Conservation (phyloP, 345 rosid species). For the Eucalyptus lansdowneana region DNA sequence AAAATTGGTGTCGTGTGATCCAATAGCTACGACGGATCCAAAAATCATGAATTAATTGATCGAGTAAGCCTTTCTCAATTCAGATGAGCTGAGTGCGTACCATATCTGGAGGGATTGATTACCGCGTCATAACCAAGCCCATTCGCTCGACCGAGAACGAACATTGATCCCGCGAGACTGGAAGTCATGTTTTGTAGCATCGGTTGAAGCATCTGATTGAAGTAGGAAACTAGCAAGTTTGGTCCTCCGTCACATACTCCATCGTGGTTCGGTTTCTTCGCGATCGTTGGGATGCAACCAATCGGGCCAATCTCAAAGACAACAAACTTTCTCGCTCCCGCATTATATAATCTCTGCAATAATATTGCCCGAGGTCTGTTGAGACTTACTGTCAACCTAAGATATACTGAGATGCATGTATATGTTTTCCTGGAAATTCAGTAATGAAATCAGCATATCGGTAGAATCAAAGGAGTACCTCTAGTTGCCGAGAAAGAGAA, state of each 20-base stretch:
- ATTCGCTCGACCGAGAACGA: conserved; percentile 9
- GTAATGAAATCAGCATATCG: too few species aligned
- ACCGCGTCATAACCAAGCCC: conserved; percentile 13
- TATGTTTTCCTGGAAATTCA: not conserved
- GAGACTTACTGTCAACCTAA: not conserved
- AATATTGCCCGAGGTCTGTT: not conserved
- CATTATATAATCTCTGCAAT: conserved; percentile 9
- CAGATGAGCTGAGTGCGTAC: not conserved
- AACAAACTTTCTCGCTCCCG: conserved; percentile 30
- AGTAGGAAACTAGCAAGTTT: conserved; percentile 7
- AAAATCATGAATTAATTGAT: not conserved
- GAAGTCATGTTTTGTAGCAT: conserved; percentile 13
- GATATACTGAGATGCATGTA: not conserved
- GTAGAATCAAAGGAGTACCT: not conserved
- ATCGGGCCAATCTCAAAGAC: conserved; percentile 34
- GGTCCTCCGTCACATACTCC: conserved; percentile 16
- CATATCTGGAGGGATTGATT: conserved; percentile 19
- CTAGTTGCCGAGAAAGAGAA: not conserved
- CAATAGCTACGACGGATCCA: too few species aligned
- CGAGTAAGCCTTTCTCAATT: not conserved
- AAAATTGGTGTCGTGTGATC: not conserved
- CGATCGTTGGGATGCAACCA: conserved; percentile 25
- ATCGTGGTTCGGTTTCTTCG: not conserved
- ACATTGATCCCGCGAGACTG: conserved; percentile 5
- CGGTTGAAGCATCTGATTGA: conserved; percentile 12